phyloP scores from a whole-genome alignment of 352 stramenopile species.

The Globisporangium cederbergense region DNA sequence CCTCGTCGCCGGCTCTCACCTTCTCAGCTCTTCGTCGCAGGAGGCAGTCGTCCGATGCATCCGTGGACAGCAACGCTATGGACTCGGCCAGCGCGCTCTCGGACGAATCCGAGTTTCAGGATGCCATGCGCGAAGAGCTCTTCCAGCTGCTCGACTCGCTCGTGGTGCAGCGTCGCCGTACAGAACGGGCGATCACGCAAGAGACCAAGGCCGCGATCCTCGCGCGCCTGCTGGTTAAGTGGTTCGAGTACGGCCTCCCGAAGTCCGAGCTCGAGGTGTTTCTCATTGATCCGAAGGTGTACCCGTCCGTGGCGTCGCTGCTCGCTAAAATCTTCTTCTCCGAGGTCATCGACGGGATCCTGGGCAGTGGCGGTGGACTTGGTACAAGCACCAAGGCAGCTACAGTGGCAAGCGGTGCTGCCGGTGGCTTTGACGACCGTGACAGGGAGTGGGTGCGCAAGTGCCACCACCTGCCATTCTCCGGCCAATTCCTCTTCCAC shows the following conservation, averaged over 20 bases:
- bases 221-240: conserved; percentile 77
- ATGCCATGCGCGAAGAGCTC: conserved; percentile 63
- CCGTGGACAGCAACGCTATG: conserved; percentile 22
- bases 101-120: conserved; percentile 45
- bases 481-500: conserved; percentile 76
- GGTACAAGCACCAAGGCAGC: neutral
- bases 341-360: conserved; percentile 55
- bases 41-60: conserved; percentile 28
- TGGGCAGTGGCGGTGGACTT: conserved; percentile 18
- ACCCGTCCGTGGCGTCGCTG: conserved; percentile 51
- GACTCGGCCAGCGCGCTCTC: conserved; percentile 19
- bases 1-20: conserved; percentile 5
- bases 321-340: conserved; percentile 77
- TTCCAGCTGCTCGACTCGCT: conserved; percentile 54
- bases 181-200: conserved; percentile 25
- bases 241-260: conserved; percentile 72
- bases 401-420: neutral
- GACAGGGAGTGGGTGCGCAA: conserved; percentile 74
- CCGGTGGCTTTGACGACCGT: conserved; percentile 55
- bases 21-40: conserved; percentile 10
- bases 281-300: conserved; percentile 58
- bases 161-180: conserved; percentile 43
- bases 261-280: conserved; percentile 58
- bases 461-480: conserved; percentile 74
- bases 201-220: conserved; percentile 65